These are phyloP conservation scores for Globisporangium spiculum DNA, from an alignment of 352 stramenopile genomes.

Conservation along the genomic window DNA sequence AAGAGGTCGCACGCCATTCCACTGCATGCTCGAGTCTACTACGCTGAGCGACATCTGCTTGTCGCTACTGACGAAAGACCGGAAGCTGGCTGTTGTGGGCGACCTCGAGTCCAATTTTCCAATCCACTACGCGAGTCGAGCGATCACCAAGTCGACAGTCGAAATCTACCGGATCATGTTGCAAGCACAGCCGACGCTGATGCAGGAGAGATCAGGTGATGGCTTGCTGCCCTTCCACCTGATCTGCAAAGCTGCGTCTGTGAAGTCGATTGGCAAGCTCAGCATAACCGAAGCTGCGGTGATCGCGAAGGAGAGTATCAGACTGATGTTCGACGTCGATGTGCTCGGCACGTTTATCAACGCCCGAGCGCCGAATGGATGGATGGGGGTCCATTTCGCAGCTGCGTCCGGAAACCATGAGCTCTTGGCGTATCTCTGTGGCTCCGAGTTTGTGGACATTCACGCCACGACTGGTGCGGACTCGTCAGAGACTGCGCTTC, in stretches of 20 bases:
- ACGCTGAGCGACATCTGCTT: constrained; percentile 51
- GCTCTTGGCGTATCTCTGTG: constrained; percentile 35
- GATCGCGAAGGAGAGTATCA: constrained; percentile 34
- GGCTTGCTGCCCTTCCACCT: constrained; percentile 45
- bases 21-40: constrained; percentile 47
- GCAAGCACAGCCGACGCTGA: constrained; percentile 27
- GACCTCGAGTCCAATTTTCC: constrained; percentile 47
- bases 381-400: constrained; percentile 51
- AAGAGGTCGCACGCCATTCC: constrained; percentile 48
- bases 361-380: constrained; percentile 36
- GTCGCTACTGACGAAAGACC: constrained; percentile 29
- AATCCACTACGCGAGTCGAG: constrained; percentile 65
- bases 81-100: constrained; percentile 32
- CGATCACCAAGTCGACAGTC: constrained; percentile 41
- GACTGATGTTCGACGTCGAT: constrained; percentile 55
- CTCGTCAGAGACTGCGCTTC: constrained; percentile 46
- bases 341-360: constrained; percentile 54
- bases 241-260: constrained; percentile 34
- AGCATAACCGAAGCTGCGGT: constrained; percentile 16
- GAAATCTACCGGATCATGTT: constrained; percentile 51
- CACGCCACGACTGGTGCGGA: constrained; percentile 33
- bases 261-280: not conserved
- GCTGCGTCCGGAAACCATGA: constrained; percentile 48
- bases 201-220: constrained; percentile 37
- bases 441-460: constrained; percentile 32